A percentile compares a stretch with the other conserved stretches of the same genome.
Conservation (phyloP, 768 basidiomycete genomes). For the Mycena rosella region DNA sequence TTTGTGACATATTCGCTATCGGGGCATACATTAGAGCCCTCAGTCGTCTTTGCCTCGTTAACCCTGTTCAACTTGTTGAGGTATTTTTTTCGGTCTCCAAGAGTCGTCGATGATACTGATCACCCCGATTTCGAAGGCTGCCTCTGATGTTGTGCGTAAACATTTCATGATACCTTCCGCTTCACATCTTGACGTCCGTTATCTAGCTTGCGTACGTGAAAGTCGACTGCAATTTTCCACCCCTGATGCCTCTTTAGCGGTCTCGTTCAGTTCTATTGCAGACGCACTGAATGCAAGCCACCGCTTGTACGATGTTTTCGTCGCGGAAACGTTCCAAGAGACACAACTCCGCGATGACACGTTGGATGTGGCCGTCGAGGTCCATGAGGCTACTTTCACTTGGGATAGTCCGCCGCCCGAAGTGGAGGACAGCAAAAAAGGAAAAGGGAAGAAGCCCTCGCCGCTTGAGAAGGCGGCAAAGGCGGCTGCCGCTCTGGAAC, state of each 20-base stretch:
- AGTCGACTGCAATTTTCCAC: background rate
- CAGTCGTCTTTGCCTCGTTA: conserved; percentile 85
- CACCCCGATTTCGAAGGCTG: too few species aligned
- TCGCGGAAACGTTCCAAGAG: conserved; percentile 81
- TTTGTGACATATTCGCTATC: conserved; percentile 83
- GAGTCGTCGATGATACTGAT: too few species aligned
- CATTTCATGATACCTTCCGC: background rate
- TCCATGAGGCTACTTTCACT: conserved; percentile 79
- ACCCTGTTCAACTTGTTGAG: conserved; percentile 87
- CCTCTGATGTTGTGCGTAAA: conserved; percentile 77
- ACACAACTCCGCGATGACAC: conserved; percentile 65
- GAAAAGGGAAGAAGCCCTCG: conserved; percentile 41
- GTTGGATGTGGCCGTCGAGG: conserved; percentile 73
- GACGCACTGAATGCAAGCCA: conserved; percentile 87
- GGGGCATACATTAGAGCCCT: conserved; percentile 77
- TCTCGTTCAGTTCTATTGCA: conserved; percentile 81
- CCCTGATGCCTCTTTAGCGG: conserved; percentile 53
- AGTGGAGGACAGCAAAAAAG: conserved; percentile 53
- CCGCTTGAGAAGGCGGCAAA: conserved; percentile 31
- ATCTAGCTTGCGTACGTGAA: conserved; percentile 54
- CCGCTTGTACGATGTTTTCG: conserved; percentile 85
- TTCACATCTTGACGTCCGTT: background rate
- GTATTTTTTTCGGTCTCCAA: too few species aligned
- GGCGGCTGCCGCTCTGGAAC: conserved; percentile 34
- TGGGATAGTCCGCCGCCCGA: conserved; percentile 87